phyloP scores from a whole-genome alignment of 805 yeast species.

The Candida coquimbonensis region DNA sequence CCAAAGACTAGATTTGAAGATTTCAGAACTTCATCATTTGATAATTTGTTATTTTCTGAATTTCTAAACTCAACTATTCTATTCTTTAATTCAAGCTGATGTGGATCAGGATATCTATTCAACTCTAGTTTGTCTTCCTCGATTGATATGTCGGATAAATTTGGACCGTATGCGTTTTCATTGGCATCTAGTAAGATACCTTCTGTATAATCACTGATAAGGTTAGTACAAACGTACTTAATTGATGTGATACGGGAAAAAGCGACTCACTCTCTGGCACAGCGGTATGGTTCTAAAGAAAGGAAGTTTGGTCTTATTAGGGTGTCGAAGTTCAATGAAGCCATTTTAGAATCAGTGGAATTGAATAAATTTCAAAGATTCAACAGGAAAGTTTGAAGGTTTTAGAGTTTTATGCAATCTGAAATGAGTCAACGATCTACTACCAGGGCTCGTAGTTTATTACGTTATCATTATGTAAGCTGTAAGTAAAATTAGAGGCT shows the following conservation, averaged over 20 bases:
- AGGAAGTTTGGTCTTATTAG: slow-evolving; percentile 82
- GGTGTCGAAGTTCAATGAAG: slow-evolving; percentile 42
- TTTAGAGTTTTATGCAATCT: no score
- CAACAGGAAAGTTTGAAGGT: no score
- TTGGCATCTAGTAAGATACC: slow-evolving; percentile 93
- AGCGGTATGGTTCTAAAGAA: slow-evolving; percentile 81
- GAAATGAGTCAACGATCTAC: no score
- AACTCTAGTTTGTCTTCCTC: slow-evolving; percentile 49
- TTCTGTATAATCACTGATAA: slow-evolving; percentile 59
- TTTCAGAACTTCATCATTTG: slow-evolving; percentile 28
- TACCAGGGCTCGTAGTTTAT: no score
- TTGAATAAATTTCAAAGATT: no score
- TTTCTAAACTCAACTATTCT: slow-evolving; percentile 71
- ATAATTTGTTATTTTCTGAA: slow-evolving; percentile 27
- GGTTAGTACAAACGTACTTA: background rate
- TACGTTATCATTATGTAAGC: no score
- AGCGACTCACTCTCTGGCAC: slow-evolving; percentile 75
- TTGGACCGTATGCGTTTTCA: slow-evolving; percentile 91
- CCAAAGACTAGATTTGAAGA: slow-evolving; percentile 82
- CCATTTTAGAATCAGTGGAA: slow-evolving; percentile 21
- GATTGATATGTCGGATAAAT: slow-evolving; percentile 39
- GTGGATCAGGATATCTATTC: slow-evolving; percentile 96
- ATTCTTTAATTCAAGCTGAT: slow-evolving; percentile 70
- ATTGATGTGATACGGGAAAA: background rate
- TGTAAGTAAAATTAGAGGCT: no score